Base-by-base conservation (phyloP, 2,329 filamentous ascomycete species). In the Fusarium nurragi region DNA sequence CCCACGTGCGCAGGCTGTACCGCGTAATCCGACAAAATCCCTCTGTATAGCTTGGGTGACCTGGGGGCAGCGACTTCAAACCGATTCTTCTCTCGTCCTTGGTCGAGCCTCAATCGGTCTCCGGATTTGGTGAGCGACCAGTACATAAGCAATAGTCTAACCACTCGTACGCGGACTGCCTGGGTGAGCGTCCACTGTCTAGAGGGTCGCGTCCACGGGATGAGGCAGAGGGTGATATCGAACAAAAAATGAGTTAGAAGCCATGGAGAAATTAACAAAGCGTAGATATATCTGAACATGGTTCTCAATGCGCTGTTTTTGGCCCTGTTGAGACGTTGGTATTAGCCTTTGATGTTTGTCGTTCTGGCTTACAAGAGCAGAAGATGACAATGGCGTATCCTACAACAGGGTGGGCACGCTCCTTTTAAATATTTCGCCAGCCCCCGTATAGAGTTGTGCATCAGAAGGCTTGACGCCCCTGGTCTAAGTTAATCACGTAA, bases 101-200 rank as follows among this genome's bases (percentile, higher is more conserved):
- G 38, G 2, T 41, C 48, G 23, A 70, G 46, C 3, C 10, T 48
- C 26, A 63, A 26, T 8, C 39, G 44, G 22, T 69, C 54, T 6
- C 67, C 67, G 7, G 54, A 43, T 5, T 50, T 49, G 11, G 52
- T 44, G 9, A 69, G 34, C 3, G 67, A 69, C 67, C 64, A 70
- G 60, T 68, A 70, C 2, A 68, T 56, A 3, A 69, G 45, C 5
- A 63, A n/a, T 11, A 69, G 45, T 22, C 56, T 57, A 10, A 68
- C 58, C 2, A 68, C 48, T 2, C 64, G 67, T 12, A 69, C 46
- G n/a, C 67, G 67, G 4, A 50, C 40, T 14, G 67, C 67, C 39
- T 69, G 64, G 6, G 46, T 57, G 12, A 60, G n/a, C 0, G 67
- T 51, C 67, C 64, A 70, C 37, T 64, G 13, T 12, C 13, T 46